These are phyloP conservation scores for Antitrichia curtipendula DNA, from an alignment of 225 moss, liverwort and hornwort species.

Conservation along the genomic window DNA sequence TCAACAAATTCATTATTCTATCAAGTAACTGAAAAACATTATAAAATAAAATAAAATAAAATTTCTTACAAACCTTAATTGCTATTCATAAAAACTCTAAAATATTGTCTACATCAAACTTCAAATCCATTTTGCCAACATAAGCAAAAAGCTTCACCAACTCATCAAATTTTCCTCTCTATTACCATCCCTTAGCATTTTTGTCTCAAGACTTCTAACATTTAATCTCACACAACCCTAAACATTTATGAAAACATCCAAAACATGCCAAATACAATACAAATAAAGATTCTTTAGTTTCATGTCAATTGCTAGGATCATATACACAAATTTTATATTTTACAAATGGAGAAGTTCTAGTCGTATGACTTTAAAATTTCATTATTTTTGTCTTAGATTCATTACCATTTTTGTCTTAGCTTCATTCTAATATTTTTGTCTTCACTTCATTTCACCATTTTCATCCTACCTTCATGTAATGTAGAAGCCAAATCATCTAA, in stretches of 20 bases:
- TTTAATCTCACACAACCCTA: background rate
- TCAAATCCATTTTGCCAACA: background rate
- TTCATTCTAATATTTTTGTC: too few species aligned
- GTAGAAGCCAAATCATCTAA: background rate
- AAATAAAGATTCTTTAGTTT: background rate
- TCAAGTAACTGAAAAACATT: background rate
- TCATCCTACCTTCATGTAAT: background rate
- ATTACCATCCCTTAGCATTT: background rate
- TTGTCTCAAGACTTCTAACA: background rate
- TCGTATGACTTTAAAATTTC: background rate
- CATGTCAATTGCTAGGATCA: background rate
- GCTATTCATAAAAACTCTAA: background rate
- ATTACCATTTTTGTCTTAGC: too few species aligned
- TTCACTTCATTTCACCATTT: background rate
- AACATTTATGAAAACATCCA: background rate
- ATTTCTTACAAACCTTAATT: background rate
- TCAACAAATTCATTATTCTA: background rate
- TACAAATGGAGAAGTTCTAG: background rate
- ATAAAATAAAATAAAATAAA: background rate
- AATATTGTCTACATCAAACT: background rate
- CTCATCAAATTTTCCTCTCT: background rate
- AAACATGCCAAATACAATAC: background rate
- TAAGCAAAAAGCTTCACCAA: background rate
- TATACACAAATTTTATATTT: background rate
- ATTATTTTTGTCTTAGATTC: background rate